Base-by-base conservation (phyloP, 106 monocot species). In the Iris macrosiphon region DNA sequence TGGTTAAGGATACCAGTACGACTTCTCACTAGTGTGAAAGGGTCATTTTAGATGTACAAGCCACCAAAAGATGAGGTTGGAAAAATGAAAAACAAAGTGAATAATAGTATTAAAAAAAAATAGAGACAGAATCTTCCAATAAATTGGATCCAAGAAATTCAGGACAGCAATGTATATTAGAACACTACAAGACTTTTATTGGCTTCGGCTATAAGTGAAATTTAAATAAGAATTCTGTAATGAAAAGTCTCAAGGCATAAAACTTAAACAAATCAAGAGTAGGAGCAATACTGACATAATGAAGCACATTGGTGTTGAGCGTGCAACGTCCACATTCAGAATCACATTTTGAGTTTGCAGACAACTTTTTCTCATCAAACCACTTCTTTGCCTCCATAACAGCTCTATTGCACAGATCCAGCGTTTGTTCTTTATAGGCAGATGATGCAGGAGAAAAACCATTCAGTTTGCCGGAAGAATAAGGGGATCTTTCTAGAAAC, bases 361-460 rank as follows among this genome's bases (percentile, higher is more conserved):
- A 37, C 3, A 24, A 18, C 28, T 67, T 81, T 76, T 78, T 80
- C 76, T 84, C 80, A 32, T 80, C 69, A 28, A 84, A 40, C 82
- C 87, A 84, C 64, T 80, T 83, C 54, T 93, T 87, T 51, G 87
- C 87, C 61, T 93, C 87, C 59, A 49, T 65, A 16, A 93, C 59
- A 62, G 77, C 93, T 46, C 59, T 53, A 18, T 61, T 67, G 40
- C 40, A 58, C 7, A 65, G 24, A 57, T 70, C 76, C 48, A 69
- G 70, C 51, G 72, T 37, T 43, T 23, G 48, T 53, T 32, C 66
- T 64, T 40, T 33, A 28, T 64, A 59, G 3, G 43, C 10, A 17
- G 52, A 71, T 64, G 61, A 58, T 16, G 40, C 44, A 19, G 68
- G 54, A 61, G 72, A 63, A 61, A 69, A 54, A 39, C 52, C 28